These are phyloP conservation scores for Metarhizium rileyi DNA, from an alignment of 2,329 filamentous ascomycete genomes.

Conservation along the genomic window DNA sequence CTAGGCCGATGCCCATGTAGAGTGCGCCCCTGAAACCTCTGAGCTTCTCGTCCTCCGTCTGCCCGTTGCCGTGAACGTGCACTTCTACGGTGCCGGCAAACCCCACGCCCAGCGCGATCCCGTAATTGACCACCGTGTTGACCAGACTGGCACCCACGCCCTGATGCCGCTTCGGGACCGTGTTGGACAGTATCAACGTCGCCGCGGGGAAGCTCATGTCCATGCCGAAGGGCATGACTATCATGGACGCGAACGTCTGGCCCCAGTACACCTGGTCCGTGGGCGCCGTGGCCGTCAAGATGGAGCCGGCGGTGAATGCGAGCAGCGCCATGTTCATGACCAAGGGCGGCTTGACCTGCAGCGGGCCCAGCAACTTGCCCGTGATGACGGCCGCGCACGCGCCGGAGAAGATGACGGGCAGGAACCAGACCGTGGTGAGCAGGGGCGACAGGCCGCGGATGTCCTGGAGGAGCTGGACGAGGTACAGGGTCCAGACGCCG, in stretches of 20 bases:
- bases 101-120: conserved; percentile 55
- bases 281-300: conserved; percentile 38
- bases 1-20: conserved; percentile 29
- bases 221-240: conserved; percentile 54
- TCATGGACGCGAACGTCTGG: conserved; percentile 47
- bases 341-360: conserved; percentile 22
- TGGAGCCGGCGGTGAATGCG: conserved; percentile 32
- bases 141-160: conserved; percentile 44
- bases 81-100: conserved; percentile 55
- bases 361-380: conserved; percentile 30
- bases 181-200: conserved; percentile 49
- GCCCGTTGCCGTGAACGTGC: conserved; percentile 19
- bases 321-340: conserved; percentile 35
- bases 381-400: conserved; percentile 34
- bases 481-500: conserved; percentile 44
- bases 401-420: conserved; percentile 33
- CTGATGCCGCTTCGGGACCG: conserved; percentile 34
- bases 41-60: conserved; percentile 7
- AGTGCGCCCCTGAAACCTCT: conserved; percentile 12
- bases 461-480: conserved; percentile 38
- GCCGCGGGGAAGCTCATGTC: conserved; percentile 58
- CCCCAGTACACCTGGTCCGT: conserved; percentile 53
- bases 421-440: conserved; percentile 33
- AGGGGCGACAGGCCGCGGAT: conserved; percentile 32
- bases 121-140: conserved; percentile 59